A percentile compares a stretch with the other conserved stretches of the same genome.
phyloP scores from a whole-genome alignment of 2,329 filamentous ascomycete genomes.

The Microsporum canis region DNA sequence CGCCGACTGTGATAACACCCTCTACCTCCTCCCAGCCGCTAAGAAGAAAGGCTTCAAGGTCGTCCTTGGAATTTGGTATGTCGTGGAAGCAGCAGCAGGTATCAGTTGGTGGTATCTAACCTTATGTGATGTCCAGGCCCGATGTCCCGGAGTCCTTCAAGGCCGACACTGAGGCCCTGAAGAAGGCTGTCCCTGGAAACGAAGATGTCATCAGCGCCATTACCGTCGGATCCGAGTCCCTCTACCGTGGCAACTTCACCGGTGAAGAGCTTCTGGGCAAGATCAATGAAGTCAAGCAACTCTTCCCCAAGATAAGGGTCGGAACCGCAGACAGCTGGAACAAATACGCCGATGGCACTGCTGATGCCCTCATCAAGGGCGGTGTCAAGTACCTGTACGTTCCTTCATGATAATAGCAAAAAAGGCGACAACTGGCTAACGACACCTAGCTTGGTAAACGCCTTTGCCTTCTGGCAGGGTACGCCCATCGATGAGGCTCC shows the following conservation, averaged over 20 bases:
- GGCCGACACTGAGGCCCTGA: slow-evolving; percentile 49
- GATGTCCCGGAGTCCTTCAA: slow-evolving; percentile 52
- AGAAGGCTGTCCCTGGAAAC: slow-evolving; percentile 34
- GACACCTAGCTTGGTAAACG: slow-evolving; percentile 46
- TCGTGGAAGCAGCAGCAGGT: not conserved
- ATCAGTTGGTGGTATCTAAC: not conserved
- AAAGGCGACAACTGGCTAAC: not conserved
- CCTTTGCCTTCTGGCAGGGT: slow-evolving; percentile 63
- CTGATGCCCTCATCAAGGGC: slow-evolving; percentile 49
- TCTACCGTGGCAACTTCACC: slow-evolving; percentile 59
- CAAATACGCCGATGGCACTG: slow-evolving; percentile 57
- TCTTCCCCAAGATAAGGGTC: slow-evolving; percentile 46
- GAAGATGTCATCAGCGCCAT: slow-evolving; percentile 54
- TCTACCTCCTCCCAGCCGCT: slow-evolving; percentile 54
- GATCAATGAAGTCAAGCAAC: slow-evolving; percentile 50
- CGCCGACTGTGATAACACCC: slow-evolving; percentile 53
- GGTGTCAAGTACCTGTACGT: slow-evolving; percentile 49
- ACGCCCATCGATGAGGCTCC: slow-evolving; percentile 47
- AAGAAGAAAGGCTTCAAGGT: slow-evolving; percentile 55
- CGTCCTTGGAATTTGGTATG: slow-evolving; percentile 58
- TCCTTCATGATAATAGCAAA: not conserved
- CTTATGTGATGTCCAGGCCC: slow-evolving; percentile 35
- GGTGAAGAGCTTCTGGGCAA: slow-evolving; percentile 48
- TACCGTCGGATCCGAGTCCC: slow-evolving; percentile 58
- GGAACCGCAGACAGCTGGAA: slow-evolving; percentile 66